Base-by-base conservation (phyloP, 148 eudicot species). In the Persicaria tinctoria region DNA sequence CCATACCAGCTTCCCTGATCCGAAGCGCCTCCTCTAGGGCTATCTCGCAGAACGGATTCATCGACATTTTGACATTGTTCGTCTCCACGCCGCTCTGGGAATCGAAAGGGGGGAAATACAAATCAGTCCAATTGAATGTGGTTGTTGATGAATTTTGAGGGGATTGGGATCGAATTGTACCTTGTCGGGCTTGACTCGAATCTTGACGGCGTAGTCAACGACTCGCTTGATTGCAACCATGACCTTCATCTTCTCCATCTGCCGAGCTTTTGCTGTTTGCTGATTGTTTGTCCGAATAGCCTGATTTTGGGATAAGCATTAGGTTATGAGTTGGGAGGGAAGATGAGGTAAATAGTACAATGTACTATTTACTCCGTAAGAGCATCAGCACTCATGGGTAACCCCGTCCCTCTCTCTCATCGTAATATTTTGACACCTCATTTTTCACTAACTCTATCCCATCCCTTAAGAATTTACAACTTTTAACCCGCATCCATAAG, bases 41-140 rank as follows among this genome's bases (percentile, higher is more conserved):
- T 47, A 95, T 95, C 76, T 95, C 99, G 59, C 99, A 95, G 64
- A 95, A 95, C 5, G 99, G 99, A 82, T 95, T 90, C 99, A 95
- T 95, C 56, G 99, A 95, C 97, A 95, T 95, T 86, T 95, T 95
- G 74, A 90, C 91, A 73, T 95, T 95, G 55, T 78, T 82, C 12
- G 91, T 89, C 80, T 92, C 99, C 5, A 95, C 97, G 1, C 99
- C 99, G 46, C 84, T 90, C 98, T 91, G 84, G 12, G 49, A 70
- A 20, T 73, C 14, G 48, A 1, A 32, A 32, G 3, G 17, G 44
- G 1, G 1, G n/a, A 14, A 1, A 38, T 64, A 17, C 63, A 0
- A 7, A 57, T 57, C 63, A 7, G 32, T 57, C 18, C 3, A 20
- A 57, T 57, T 10, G 23, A n/a, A 41, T 27, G 17, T 32, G 41